phyloP scores from a whole-genome alignment of 2,329 filamentous ascomycete genomes.

The Penicillium brevicompactum region DNA sequence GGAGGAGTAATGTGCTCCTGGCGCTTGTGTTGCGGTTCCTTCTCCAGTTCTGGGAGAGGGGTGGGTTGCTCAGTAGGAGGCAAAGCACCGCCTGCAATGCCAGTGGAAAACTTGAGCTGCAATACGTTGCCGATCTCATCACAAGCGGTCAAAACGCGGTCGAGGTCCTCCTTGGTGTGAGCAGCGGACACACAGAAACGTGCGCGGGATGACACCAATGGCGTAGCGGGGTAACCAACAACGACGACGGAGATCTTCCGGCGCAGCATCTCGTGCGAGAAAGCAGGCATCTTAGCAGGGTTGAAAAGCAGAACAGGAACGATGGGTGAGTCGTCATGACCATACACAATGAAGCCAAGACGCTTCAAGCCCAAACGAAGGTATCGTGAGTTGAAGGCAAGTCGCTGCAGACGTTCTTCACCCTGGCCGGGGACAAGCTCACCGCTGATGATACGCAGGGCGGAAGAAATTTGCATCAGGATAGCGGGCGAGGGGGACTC shows the following conservation, averaged over 20 bases:
- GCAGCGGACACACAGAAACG: constrained; percentile 95
- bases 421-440: constrained; percentile 88
- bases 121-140: constrained; percentile 90
- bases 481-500: constrained; percentile 87
- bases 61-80: constrained; percentile 72
- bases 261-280: constrained; percentile 97
- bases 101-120: constrained; percentile 96
- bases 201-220: constrained; percentile 89
- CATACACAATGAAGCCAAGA: constrained; percentile 93
- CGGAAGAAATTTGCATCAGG: constrained; percentile 84
- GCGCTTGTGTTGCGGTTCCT: constrained; percentile 60
- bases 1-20: constrained; percentile 64
- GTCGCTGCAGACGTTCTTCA: constrained; percentile 89
- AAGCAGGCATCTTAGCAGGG: constrained; percentile 98
- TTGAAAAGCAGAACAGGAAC: constrained; percentile 94
- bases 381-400: constrained; percentile 98
- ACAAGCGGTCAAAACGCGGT: constrained; percentile 83
- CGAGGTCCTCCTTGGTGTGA: constrained; percentile 97
- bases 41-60: constrained; percentile 65
- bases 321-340: constrained; percentile 96
- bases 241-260: constrained; percentile 97
- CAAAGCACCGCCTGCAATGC: constrained; percentile 83
- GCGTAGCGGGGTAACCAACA: constrained; percentile 94
- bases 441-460: constrained; percentile 84
- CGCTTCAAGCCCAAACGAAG: constrained; percentile 97